Conservation (phyloP, 495 filamentous ascomycete genomes). For the Staphylotrichum longicolle region DNA sequence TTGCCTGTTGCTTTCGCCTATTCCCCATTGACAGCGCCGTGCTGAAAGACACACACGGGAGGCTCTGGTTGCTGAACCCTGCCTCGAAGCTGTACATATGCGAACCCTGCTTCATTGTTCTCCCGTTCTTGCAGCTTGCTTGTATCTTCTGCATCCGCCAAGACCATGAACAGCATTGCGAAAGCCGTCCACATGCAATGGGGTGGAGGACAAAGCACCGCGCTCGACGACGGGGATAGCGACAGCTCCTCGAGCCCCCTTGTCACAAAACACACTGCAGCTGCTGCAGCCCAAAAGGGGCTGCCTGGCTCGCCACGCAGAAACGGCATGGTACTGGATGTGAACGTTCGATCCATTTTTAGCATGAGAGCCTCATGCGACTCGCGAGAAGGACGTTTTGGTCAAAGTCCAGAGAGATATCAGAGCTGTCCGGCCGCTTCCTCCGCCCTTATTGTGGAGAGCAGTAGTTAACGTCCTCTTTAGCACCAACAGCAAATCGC, state of each 20-base stretch:
- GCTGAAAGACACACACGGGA: not conserved
- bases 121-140: not conserved
- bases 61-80: not conserved
- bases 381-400: not conserved
- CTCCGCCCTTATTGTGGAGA: not conserved
- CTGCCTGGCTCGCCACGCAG: constrained; percentile 12
- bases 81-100: not conserved
- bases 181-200: not conserved
- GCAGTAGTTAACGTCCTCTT: no score
- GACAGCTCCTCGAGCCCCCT: constrained; percentile 1
- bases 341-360: constrained; percentile 7
- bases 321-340: constrained; percentile 10
- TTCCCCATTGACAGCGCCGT: not conserved
- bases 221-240: not conserved
- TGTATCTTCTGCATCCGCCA: not conserved
- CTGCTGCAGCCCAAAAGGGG: not conserved
- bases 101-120: not conserved
- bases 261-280: not conserved
- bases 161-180: not conserved
- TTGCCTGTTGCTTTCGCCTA: not conserved
- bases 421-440: not conserved
- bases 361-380: constrained; percentile 4
- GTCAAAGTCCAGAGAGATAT: not conserved
- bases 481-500: not conserved
- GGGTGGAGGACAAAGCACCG: not conserved